These are phyloP conservation scores for Lodderomyces orthopsilosis DNA, from an alignment of 1,139 yeast genomes.

Conservation along the genomic window DNA sequence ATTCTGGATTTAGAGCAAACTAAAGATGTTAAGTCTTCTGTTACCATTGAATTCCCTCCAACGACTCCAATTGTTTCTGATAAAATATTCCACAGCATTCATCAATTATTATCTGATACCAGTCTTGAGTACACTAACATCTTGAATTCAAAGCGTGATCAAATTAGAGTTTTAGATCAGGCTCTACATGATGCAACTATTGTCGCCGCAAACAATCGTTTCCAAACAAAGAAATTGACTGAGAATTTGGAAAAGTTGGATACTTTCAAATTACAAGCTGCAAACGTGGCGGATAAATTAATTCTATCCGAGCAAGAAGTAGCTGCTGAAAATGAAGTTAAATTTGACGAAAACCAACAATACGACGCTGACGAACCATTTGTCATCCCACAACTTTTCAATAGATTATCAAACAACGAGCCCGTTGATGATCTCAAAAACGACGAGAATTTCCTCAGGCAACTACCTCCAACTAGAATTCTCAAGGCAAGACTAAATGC, in stretches of 20 bases:
- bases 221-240: constrained; percentile 34
- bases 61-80: constrained; percentile 18
- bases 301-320: constrained; percentile 25
- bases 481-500: constrained; percentile 79
- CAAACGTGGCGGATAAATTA: constrained; percentile 40
- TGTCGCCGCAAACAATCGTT: constrained; percentile 45
- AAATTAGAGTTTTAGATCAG: constrained; percentile 36
- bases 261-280: constrained; percentile 43
- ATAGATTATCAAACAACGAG: constrained; percentile 41
- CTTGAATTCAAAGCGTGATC: constrained; percentile 35
- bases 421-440: constrained; percentile 25
- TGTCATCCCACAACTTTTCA: constrained; percentile 56
- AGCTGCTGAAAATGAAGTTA: constrained; percentile 13
- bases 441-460: constrained; percentile 25
- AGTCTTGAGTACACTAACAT: constrained; percentile 40
- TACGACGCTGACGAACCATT: constrained; percentile 89
- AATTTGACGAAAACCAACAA: constrained; percentile 17
- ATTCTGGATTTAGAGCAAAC: constrained; percentile 23
- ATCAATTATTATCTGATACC: constrained; percentile 38
- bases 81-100: constrained; percentile 41
- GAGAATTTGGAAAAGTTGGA: constrained; percentile 40
- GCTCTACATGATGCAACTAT: constrained; percentile 44
- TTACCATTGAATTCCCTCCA: not conserved
- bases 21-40: constrained; percentile 13
- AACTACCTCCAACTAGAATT: constrained; percentile 60